phyloP scores from a whole-genome alignment of 768 basidiomycete species.

The Leccinum subgranulosum region DNA sequence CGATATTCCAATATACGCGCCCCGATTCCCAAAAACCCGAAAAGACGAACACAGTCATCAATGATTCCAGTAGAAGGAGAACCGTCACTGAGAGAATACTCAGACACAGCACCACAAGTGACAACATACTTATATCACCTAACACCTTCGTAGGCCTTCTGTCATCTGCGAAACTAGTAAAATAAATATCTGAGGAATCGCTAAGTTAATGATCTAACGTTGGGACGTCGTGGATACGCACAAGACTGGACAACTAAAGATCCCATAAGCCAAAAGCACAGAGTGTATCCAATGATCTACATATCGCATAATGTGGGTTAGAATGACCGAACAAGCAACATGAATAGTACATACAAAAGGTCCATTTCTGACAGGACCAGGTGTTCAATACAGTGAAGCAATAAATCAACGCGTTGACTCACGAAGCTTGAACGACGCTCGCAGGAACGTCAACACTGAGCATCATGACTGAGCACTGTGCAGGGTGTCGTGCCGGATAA shows the following conservation, averaged over 20 bases:
- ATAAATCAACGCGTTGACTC: too few relatives aligned
- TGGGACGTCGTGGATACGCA: background rate
- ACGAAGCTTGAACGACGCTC: too few relatives aligned
- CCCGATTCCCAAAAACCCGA: slow-evolving; percentile 6
- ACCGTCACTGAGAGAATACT: slow-evolving; percentile 3
- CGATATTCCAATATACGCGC: too few relatives aligned
- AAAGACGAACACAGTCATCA: slow-evolving; percentile 12
- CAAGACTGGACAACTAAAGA: slow-evolving; percentile 14
- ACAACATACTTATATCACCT: slow-evolving; percentile 2
- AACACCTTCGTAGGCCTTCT: slow-evolving; percentile 11
- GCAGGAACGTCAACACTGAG: too few relatives aligned
- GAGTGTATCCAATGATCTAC: slow-evolving; percentile 17
- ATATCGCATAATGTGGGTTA: too few relatives aligned
- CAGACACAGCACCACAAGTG: background rate
- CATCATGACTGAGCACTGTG: too few relatives aligned
- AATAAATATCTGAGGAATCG: slow-evolving; percentile 15
- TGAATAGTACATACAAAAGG: too few relatives aligned
- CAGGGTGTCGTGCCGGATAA: too few relatives aligned
- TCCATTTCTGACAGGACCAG: too few relatives aligned
- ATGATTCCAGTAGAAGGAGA: slow-evolving; percentile 15
- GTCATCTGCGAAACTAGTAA: slow-evolving; percentile 17
- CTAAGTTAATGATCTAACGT: background rate
- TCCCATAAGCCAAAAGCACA: slow-evolving; percentile 15
- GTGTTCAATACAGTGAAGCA: too few relatives aligned
- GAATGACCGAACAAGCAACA: too few relatives aligned